phyloP scores from a whole-genome alignment of 768 basidiomycete species.

The Tephrocybe sp. region DNA sequence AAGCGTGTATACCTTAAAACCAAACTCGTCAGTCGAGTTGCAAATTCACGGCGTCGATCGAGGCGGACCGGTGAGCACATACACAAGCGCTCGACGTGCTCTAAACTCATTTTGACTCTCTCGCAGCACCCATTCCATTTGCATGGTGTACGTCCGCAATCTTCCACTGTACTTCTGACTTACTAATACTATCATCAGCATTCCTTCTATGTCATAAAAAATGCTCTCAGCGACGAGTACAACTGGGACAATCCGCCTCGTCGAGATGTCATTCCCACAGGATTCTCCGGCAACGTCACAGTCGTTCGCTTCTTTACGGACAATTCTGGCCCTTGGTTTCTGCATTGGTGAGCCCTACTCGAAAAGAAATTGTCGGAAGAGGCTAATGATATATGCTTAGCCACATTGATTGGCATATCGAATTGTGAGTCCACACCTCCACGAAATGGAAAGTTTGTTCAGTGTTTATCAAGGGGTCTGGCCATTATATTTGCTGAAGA shows the following conservation, averaged over 20 bases:
- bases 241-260: slow-evolving; percentile 7
- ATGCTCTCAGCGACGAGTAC: slow-evolving; percentile 4
- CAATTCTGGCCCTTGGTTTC: slow-evolving; percentile 7
- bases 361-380: neutral
- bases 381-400: neutral
- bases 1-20: slow-evolving; percentile 3
- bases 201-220: slow-evolving; percentile 7
- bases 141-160: neutral
- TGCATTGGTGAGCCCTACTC: neutral
- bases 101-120: neutral
- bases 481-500: slow-evolving; percentile 36
- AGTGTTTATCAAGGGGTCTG: slow-evolving; percentile 16
- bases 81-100: neutral
- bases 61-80: slow-evolving; percentile 1
- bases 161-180: neutral
- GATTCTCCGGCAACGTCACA: neutral
- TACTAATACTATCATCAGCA: neutral
- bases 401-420: slow-evolving; percentile 11
- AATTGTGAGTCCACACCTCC: neutral
- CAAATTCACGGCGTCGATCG: neutral
- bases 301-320: slow-evolving; percentile 8
- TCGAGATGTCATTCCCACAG: slow-evolving; percentile 1
- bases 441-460: neutral
- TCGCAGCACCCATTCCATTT: slow-evolving; percentile 7
- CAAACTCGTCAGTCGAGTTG: slow-evolving; percentile 2